phyloP scores from a whole-genome alignment of 2,329 filamentous ascomycete genomes.

The Orbilia ellipsospora region DNA sequence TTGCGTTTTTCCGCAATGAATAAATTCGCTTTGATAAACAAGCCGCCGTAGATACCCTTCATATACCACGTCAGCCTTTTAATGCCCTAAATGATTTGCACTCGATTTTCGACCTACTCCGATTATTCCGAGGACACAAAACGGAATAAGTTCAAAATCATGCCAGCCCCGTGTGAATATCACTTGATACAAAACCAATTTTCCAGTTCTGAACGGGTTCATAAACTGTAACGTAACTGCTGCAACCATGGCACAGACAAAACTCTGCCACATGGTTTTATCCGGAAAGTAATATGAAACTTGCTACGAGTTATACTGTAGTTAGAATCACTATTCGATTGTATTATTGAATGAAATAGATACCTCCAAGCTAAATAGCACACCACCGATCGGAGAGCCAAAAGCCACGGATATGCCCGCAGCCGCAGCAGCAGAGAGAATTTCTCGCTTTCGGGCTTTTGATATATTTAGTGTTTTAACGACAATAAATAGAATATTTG shows the following conservation, averaged over 20 bases:
- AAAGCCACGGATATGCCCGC: constrained; percentile 95
- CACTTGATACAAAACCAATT: constrained; percentile 95
- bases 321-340: constrained; percentile 54
- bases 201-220: constrained; percentile 93
- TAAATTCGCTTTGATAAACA: constrained; percentile 97
- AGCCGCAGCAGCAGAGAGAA: constrained; percentile 89
- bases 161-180: constrained; percentile 93
- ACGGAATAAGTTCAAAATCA: constrained; percentile 90
- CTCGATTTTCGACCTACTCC: constrained; percentile 67
- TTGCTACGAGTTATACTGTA: constrained; percentile 67
- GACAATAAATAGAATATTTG: constrained; percentile 56
- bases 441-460: constrained; percentile 87
- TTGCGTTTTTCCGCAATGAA: constrained; percentile 83
- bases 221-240: constrained; percentile 85
- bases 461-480: neutral
- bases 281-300: constrained; percentile 97
- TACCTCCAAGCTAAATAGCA: constrained; percentile 93
- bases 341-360: neutral
- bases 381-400: constrained; percentile 91
- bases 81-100: neutral
- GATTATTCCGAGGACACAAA: constrained; percentile 83
- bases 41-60: constrained; percentile 86
- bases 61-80: neutral
- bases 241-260: constrained; percentile 99
- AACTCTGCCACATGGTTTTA: constrained; percentile 99